Conservation (phyloP, 2,329 filamentous ascomycete species). For the Dryadomyces quercivorus region DNA sequence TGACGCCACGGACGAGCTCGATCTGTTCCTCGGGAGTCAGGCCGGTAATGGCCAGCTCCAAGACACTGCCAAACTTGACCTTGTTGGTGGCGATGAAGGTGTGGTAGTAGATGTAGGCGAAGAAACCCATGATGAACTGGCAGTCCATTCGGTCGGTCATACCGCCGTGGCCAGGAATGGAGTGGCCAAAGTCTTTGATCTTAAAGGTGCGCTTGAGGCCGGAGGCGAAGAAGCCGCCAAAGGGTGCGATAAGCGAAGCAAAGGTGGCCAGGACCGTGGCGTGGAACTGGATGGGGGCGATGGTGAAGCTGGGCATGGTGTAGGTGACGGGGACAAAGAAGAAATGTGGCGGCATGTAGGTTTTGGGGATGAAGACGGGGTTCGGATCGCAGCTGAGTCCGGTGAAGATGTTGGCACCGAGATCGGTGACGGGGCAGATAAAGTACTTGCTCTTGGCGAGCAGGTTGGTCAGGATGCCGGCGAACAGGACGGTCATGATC, state of each 20-base stretch:
- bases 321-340: slow-evolving; percentile 51
- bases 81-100: slow-evolving; percentile 90
- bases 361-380: slow-evolving; percentile 73
- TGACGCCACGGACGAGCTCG: slow-evolving; percentile 58
- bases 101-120: slow-evolving; percentile 97
- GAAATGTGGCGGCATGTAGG: slow-evolving; percentile 60
- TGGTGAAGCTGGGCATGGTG: slow-evolving; percentile 51
- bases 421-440: slow-evolving; percentile 92
- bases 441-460: slow-evolving; percentile 92
- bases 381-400: slow-evolving; percentile 84
- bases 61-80: slow-evolving; percentile 70
- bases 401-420: slow-evolving; percentile 85
- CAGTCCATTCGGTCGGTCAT: slow-evolving; percentile 99
- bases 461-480: slow-evolving; percentile 67
- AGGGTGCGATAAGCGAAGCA: slow-evolving; percentile 90
- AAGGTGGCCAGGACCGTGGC: slow-evolving; percentile 84
- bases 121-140: slow-evolving; percentile 99
- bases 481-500: slow-evolving; percentile 87
- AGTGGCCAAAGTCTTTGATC: slow-evolving; percentile 99
- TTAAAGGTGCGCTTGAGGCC: slow-evolving; percentile 98
- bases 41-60: slow-evolving; percentile 87
- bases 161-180: slow-evolving; percentile 91
- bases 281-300: slow-evolving; percentile 88
- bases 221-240: slow-evolving; percentile 96
- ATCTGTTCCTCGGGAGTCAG: slow-evolving; percentile 79